Evolutionary conservation across 768 basidiomycete species (phyloP), one percentile per base, ranked within the genome.

Genomic region (Suillus luteus): DNA sequence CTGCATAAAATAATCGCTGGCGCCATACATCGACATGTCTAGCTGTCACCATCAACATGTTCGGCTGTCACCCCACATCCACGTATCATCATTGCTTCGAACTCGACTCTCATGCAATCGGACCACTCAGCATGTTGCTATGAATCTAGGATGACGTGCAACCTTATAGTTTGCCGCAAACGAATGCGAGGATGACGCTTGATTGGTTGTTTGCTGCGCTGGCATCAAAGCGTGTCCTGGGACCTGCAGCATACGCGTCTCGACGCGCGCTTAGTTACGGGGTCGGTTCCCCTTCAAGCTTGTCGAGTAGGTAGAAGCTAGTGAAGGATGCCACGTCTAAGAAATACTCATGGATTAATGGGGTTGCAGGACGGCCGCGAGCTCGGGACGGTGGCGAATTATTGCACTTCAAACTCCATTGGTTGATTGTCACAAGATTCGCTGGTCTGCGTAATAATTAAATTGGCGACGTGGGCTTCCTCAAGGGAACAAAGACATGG

Each of bases 31-130:
- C 31, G 52, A 54, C 19, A 35, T 35, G 31, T 54, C 3, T 52
- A 31, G 51, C 51, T 52, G 51, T 52, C 51, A 27, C 48, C 14
- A 15, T 51, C 15, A 14, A 27, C 14, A 31, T 11, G 31, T 33
- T 54, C 33, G 51, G 51, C 52, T 54, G 17, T 54, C 31, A 54
- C 19, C 15, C 33, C 52, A 52, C 27, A 17, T 51, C 24, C 55
- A 57, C 22, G 55, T 40, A 57, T 40, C 24, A 11, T 3, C 10
- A 5, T 38, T 12, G 15, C 55, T 15, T 55, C 22, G 14, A 55
- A 12, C 37, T 37, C 8, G 12, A 22, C 35, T 37, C 12, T 22
- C 12, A 38, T 38, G 15, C 38, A 24, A 24, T 40, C 15, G 9
- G 22, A 40, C 17, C 37, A 17, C 27, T 41, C 38, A 22, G 55